Base-by-base conservation (phyloP, 2,329 filamentous ascomycete genomes). In the Colletotrichum noveboracense region DNA sequence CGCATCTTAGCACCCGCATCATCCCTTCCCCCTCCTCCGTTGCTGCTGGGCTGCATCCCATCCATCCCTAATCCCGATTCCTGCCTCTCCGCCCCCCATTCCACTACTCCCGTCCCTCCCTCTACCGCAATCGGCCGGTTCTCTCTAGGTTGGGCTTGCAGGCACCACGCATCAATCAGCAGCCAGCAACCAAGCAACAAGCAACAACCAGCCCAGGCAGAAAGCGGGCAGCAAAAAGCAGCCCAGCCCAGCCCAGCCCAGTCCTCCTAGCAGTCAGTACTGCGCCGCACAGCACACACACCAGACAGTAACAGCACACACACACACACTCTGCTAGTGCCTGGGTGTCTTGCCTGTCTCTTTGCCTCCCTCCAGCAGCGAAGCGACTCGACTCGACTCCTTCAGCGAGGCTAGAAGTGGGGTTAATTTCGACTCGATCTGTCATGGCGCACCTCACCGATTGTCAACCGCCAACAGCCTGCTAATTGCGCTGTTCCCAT, bases 351-450 rank as follows among this genome's bases (percentile, higher is more conserved):
- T n/a, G 56, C 9, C 30, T 18, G 56, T 32, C 56, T 60, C 30
- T 28, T 60, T 32, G 43, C 43, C 58, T 61, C 58, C n/a, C 58
- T 61, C 26, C 58, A 28, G 38, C 65, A 66, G 65, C 55, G 16
- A 24, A 43, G 66, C 52, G 55, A 69, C 48, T 69, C 55, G 34
- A 60, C 55, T 61, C 55, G 34, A 61, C 34, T 76, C 74, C 69
- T 75, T 66, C 77, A 70, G 77, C 71, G 77, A 78, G 78, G 78
- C 78, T 78, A 76, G 71, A 77, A 78, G 78, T 79, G 78, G 78
- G 78, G 78, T 79, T 74, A 61, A 78, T 75, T 72, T 78, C 69
- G 75, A 72, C 75, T 78, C 71, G 68, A 74, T 74, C 75, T 73
- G 70, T 75, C 70, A 62, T 76, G 70, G 70, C 70, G 70, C 70